A percentile compares a stretch with the other conserved stretches of the same genome.
Evolutionary conservation across 352 stramenopile genomes (phyloP).

Genomic region (Pythium brassicae): DNA sequence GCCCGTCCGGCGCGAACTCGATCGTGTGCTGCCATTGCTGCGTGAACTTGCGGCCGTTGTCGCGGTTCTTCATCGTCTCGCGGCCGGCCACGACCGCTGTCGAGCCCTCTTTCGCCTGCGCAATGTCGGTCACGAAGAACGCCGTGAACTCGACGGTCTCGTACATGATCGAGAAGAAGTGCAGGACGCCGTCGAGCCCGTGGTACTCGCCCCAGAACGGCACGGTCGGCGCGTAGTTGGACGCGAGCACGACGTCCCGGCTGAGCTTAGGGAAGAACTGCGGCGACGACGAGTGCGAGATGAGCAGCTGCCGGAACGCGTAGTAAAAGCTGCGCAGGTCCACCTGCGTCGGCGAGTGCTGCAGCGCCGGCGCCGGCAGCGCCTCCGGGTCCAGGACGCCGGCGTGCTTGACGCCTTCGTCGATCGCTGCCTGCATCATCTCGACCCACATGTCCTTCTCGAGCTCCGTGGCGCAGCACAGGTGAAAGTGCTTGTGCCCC

Average conservation of each 20-base stretch:
- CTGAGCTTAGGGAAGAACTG: constrained; percentile 88
- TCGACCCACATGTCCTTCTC: constrained; percentile 91
- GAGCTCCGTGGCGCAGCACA: constrained; percentile 82
- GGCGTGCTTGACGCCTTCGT: constrained; percentile 50
- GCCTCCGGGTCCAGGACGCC: constrained; percentile 18
- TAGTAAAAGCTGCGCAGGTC: constrained; percentile 85
- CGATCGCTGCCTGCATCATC: constrained; percentile 88
- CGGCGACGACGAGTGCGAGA: constrained; percentile 83
- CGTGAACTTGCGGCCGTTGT: constrained; percentile 86
- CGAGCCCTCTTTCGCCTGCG: constrained; percentile 76
- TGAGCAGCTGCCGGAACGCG: constrained; percentile 82
- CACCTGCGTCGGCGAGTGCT: constrained; percentile 69
- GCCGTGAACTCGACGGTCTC: constrained; percentile 86
- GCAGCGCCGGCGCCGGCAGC: constrained; percentile 28
- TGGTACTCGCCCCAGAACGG: constrained; percentile 89
- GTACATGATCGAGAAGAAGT: constrained; percentile 89
- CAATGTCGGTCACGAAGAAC: constrained; percentile 88
- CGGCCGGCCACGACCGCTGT: constrained; percentile 78
- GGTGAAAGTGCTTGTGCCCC: constrained; percentile 84
- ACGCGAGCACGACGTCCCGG: constrained; percentile 79
- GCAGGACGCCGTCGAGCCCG: constrained; percentile 78
- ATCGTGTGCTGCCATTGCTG: constrained; percentile 90
- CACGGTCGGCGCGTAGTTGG: constrained; percentile 85
- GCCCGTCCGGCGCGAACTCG: constrained; percentile 80
- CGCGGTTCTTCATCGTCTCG: constrained; percentile 87